Evolutionary conservation across 306 rosid genomes (phyloP).

Genomic region (Comarum palustre): DNA sequence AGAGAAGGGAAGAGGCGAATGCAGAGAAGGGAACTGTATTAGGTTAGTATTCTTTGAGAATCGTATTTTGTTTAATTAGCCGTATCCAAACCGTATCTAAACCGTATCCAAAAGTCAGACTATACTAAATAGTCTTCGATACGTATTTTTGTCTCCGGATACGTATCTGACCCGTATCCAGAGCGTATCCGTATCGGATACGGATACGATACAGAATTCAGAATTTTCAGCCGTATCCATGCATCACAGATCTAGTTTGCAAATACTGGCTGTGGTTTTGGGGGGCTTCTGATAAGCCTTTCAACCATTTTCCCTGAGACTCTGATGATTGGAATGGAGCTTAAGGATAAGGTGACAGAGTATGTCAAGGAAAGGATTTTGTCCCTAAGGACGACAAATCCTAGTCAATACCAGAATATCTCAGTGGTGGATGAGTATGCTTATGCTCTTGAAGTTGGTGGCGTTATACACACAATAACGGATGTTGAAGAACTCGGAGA

Average conservation of each 20-base stretch:
- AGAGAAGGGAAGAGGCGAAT: too few relatives aligned
- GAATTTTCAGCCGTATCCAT: too few relatives aligned
- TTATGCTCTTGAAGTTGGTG: constrained; percentile 66
- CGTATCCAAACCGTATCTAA: too few relatives aligned
- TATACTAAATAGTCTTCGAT: too few relatives aligned
- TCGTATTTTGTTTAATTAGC: too few relatives aligned
- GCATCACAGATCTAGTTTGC: constrained; percentile 54
- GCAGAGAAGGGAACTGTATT: too few relatives aligned
- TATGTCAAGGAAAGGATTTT: constrained; percentile 82
- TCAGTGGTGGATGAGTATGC: constrained; percentile 97
- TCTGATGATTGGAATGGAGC: constrained; percentile 96
- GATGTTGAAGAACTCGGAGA: constrained; percentile 97
- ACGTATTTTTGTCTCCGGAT: too few relatives aligned
- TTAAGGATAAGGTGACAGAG: constrained; percentile 85
- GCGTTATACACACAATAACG: constrained; percentile 80
- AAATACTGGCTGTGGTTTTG: constrained; percentile 95
- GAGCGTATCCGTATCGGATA: too few relatives aligned
- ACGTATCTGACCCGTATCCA: too few relatives aligned
- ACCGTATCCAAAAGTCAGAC: too few relatives aligned
- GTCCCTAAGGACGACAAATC: constrained; percentile 64
- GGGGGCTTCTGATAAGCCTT: constrained; percentile 86
- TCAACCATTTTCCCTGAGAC: constrained; percentile 79
- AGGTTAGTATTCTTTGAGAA: too few relatives aligned
- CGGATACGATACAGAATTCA: too few relatives aligned
- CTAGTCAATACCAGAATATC: constrained; percentile 78